phyloP scores from a whole-genome alignment of 164 flowering plant genomes.

The Nymphaea thermarum region DNA sequence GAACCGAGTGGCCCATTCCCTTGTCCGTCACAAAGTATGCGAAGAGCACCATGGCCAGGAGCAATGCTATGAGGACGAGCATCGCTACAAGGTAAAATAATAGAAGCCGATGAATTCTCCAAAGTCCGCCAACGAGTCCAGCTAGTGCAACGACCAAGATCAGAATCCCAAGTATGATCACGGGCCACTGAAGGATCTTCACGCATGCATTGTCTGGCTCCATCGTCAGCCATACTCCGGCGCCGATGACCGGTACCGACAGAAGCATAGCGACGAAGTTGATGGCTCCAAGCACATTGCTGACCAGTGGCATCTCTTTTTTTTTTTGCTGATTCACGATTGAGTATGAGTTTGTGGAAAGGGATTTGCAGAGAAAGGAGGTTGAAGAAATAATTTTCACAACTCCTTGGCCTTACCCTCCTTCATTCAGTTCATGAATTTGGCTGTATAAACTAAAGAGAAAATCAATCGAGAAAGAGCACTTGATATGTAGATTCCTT shows the following conservation, averaged over 20 bases:
- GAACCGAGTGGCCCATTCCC: constrained; percentile 66
- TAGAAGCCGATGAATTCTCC: constrained; percentile 64
- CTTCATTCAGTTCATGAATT: background rate
- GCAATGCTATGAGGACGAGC: constrained; percentile 55
- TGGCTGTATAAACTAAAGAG: background rate
- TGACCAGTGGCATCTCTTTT: constrained; percentile 60
- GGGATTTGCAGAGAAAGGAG: background rate
- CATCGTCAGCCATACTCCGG: constrained; percentile 77
- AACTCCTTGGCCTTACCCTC: background rate
- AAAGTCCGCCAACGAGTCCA: constrained; percentile 73
- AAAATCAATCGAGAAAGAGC: background rate
- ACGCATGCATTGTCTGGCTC: constrained; percentile 75
- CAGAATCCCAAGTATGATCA: constrained; percentile 62
- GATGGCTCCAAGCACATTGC: constrained; percentile 74
- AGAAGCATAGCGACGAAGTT: constrained; percentile 77
- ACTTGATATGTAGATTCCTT: background rate
- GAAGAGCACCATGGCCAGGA: constrained; percentile 48
- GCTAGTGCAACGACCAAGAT: constrained; percentile 50
- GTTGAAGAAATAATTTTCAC: background rate
- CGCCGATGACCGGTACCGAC: constrained; percentile 73
- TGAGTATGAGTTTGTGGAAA: background rate
- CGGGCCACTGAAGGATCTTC: constrained; percentile 82
- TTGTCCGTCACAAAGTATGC: constrained; percentile 58
- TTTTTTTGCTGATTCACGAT: background rate
- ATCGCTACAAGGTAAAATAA: constrained; percentile 58